Conservation (phyloP, 768 basidiomycete species). For the Termitomyces eurrhizus region DNA sequence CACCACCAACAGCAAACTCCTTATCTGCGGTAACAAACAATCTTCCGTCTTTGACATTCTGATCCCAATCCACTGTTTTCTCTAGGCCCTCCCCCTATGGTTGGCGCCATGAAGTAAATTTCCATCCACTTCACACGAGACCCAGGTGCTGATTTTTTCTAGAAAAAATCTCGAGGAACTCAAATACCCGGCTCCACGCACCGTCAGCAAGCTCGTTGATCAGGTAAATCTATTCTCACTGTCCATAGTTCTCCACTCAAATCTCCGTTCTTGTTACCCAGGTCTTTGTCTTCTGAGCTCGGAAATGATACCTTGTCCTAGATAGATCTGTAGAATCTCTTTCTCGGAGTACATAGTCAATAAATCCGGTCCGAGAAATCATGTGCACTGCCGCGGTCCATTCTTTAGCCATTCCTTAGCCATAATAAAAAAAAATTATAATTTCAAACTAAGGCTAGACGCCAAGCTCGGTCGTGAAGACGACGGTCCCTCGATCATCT, state of each 20-base stretch:
- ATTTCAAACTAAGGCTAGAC: conserved; percentile 1
- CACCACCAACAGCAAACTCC: conserved; percentile 68
- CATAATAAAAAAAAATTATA: neutral
- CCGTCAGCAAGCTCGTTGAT: conserved; percentile 91
- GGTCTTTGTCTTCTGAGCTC: conserved; percentile 42
- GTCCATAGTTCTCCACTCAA: neutral
- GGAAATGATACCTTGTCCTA: conserved; percentile 2
- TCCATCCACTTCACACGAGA: conserved; percentile 1
- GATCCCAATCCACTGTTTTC: neutral
- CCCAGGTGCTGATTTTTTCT: conserved; percentile 3
- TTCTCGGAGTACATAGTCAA: neutral
- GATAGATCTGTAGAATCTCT: neutral
- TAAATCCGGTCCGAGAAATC: neutral
- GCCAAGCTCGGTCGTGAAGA: conserved; percentile 35
- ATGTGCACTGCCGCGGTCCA: neutral
- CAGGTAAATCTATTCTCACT: conserved; percentile 42
- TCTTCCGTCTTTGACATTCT: neutral
- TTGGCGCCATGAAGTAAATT: conserved; percentile 49
- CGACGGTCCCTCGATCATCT: conserved; percentile 64
- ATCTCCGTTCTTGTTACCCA: conserved; percentile 15
- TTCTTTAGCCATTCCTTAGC: conserved; percentile 10
- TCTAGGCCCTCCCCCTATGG: conserved; percentile 59
- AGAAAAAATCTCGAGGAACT: conserved; percentile 90
- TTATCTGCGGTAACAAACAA: conserved; percentile 66
- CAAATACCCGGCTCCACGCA: conserved; percentile 81